Conservation (phyloP, 2,329 filamentous ascomycete species). For the Aspergillus felis region DNA sequence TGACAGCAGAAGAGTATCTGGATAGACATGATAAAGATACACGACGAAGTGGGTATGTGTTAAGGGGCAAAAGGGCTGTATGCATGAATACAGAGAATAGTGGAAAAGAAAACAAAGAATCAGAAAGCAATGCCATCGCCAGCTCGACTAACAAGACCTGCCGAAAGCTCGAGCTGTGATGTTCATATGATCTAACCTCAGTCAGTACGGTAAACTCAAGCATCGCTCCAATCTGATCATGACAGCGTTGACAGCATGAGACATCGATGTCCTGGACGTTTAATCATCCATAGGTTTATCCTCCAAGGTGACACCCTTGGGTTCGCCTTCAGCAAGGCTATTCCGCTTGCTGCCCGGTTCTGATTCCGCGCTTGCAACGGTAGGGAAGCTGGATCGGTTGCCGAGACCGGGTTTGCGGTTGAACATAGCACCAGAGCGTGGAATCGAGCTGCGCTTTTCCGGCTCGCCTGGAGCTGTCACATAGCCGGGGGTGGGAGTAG, state of each 20-base stretch:
- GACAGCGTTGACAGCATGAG: background rate
- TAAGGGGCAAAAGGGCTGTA: background rate
- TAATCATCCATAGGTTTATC: constrained; percentile 77
- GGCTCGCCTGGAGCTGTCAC: constrained; percentile 27
- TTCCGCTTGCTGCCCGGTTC: constrained; percentile 31
- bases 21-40: constrained; percentile 2
- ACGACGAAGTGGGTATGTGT: constrained; percentile 1
- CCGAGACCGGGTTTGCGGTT: constrained; percentile 47
- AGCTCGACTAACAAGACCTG: constrained; percentile 13
- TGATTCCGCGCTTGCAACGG: constrained; percentile 17
- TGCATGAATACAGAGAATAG: constrained; percentile 1
- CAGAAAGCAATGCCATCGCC: constrained; percentile 2
- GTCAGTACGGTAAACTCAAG: background rate
- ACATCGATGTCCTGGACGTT: background rate
- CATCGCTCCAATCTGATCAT: background rate
- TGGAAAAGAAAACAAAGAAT: constrained; percentile 1
- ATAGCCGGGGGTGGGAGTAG: constrained; percentile 28
- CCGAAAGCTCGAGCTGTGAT: constrained; percentile 4
- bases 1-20: constrained; percentile 3
- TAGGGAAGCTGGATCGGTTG: constrained; percentile 33
- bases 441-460: constrained; percentile 64
- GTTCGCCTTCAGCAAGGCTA: constrained; percentile 37
- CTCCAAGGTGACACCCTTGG: constrained; percentile 60
- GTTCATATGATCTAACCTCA: background rate
- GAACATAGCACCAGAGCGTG: constrained; percentile 51